Percentiles rank a stretch among this genome's conserved stretches.
These are phyloP conservation scores for Russula emetica DNA, from an alignment of 768 basidiomycete species.

Conservation along the genomic window DNA sequence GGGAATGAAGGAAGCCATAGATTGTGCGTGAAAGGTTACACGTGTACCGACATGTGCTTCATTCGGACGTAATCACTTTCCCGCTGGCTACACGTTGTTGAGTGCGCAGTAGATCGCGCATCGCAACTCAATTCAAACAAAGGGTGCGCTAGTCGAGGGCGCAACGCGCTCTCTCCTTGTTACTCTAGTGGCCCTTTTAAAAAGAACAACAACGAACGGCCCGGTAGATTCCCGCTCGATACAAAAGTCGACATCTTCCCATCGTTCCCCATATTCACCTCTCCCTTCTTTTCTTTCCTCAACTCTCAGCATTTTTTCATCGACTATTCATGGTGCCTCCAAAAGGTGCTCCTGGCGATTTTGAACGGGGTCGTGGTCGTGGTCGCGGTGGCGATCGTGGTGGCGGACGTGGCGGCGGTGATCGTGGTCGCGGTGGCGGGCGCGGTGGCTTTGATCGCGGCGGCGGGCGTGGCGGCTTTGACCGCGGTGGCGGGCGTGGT, in stretches of 20 bases:
- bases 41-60: background rate
- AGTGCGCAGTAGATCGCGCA: background rate
- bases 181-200: background rate
- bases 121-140: background rate
- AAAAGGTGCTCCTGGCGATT: conserved; percentile 1
- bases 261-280: background rate
- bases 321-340: conserved; percentile 4
- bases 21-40: background rate
- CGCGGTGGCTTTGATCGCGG: conserved; percentile 4
- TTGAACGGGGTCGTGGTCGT: background rate
- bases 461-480: background rate
- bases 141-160: background rate
- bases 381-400: background rate
- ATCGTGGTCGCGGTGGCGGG: background rate
- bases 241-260: conserved; percentile 5
- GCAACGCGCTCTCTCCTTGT: background rate
- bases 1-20: conserved; percentile 34
- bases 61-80: background rate
- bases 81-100: no score
- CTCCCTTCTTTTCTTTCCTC: background rate
- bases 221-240: background rate
- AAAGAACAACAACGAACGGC: background rate
- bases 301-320: background rate
- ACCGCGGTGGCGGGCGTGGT: background rate
- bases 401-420: background rate